Conservation (phyloP, 139 green algal genomes). For the Chlorella vulgaris region DNA sequence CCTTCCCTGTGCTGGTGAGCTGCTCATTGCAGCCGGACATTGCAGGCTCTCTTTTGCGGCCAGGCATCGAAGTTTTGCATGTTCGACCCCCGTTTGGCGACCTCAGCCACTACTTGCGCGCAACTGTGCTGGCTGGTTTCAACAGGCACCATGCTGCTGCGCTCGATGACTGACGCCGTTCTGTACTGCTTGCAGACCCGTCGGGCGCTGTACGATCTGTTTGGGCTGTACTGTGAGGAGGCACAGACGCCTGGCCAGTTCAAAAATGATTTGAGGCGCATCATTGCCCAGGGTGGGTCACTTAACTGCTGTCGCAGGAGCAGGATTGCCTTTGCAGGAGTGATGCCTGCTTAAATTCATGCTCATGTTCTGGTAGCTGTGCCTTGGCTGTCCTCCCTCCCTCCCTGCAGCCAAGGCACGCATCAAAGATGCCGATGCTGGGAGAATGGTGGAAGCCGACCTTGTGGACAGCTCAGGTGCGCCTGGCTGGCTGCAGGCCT, state of each 20-base stretch:
- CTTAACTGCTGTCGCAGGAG: neutral
- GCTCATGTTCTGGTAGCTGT: neutral
- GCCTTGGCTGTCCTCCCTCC: neutral
- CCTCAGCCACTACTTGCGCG: too few species aligned
- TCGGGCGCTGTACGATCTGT: conserved; percentile 62
- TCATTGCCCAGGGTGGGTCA: conserved; percentile 18
- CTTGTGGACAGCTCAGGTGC: conserved; percentile 28
- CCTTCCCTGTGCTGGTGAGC: conserved; percentile 31
- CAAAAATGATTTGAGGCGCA: conserved; percentile 19
- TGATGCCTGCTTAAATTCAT: neutral
- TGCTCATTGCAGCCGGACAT: neutral
- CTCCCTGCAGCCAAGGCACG: conserved; percentile 22
- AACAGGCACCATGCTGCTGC: neutral
- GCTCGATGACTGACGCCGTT: too few species aligned
- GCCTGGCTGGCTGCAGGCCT: neutral
- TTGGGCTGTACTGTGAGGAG: conserved; percentile 65
- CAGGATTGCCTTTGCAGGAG: neutral
- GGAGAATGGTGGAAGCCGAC: conserved; percentile 50
- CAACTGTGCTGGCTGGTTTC: too few species aligned
- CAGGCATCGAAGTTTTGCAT: too few species aligned
- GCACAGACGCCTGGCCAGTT: conserved; percentile 36
- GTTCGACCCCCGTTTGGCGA: too few species aligned
- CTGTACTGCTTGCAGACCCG: conserved; percentile 34
- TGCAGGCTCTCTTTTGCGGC: too few species aligned
- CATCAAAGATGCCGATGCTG: conserved; percentile 61